Conservation (phyloP, 306 rosid genomes). For the Canavalia gladiata region DNA sequence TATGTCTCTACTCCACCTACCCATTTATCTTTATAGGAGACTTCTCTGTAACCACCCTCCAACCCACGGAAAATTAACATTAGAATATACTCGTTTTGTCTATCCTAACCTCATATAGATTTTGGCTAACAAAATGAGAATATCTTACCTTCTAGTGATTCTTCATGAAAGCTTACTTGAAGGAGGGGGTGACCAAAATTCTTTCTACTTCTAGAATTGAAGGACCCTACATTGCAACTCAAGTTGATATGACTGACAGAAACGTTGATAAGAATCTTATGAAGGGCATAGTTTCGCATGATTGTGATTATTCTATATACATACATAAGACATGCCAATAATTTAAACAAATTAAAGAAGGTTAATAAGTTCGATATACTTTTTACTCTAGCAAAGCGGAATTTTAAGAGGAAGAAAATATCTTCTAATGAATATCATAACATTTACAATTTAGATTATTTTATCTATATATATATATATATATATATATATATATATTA, state of each 20-base stretch:
- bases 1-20: background rate
- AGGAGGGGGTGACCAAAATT: background rate
- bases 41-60: background rate
- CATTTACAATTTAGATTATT: too few relatives aligned
- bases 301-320: background rate
- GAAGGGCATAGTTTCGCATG: background rate
- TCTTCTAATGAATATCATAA: too few relatives aligned
- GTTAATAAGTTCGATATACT: too few relatives aligned
- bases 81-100: background rate
- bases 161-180: background rate
- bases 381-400: too few relatives aligned
- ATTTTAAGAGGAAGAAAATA: too few relatives aligned
- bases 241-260: background rate
- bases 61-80: background rate
- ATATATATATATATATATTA: too few relatives aligned
- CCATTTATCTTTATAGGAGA: background rate
- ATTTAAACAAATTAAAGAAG: background rate
- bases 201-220: background rate
- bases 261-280: background rate
- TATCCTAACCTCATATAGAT: slow-evolving; percentile 18
- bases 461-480: too few relatives aligned
- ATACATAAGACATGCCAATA: background rate
- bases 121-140: background rate
- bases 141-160: background rate
- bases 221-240: background rate